phyloP scores from a whole-genome alignment of 768 basidiomycete species.

The Mycena haematopus region DNA sequence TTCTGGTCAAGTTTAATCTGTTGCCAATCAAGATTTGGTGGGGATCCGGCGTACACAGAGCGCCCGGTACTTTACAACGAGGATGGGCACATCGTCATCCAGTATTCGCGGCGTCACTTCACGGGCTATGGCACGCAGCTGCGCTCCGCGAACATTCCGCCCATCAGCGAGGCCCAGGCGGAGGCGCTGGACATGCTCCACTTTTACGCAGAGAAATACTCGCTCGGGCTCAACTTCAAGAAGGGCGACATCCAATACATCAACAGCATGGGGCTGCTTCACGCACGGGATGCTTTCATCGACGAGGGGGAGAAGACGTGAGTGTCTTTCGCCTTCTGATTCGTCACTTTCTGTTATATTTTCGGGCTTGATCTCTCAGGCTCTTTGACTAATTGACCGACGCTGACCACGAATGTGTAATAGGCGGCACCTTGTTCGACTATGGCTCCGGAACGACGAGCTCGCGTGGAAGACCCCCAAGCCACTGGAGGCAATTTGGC shows the following conservation, averaged over 20 bases:
- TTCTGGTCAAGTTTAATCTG: conserved; percentile 11
- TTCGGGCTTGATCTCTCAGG: background rate
- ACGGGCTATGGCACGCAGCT: conserved; percentile 47
- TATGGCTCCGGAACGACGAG: conserved; percentile 55
- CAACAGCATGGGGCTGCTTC: conserved; percentile 51
- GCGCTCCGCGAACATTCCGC: conserved; percentile 47
- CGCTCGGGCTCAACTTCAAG: conserved; percentile 51
- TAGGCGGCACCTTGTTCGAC: conserved; percentile 51
- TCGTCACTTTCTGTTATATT: background rate
- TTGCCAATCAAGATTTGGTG: conserved; percentile 42
- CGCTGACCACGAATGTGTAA: conserved; percentile 15
- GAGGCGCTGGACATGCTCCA: conserved; percentile 54
- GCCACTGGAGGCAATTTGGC: conserved; percentile 45
- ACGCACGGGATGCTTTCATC: conserved; percentile 51
- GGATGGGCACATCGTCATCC: conserved; percentile 48
- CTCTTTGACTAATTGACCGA: conserved; percentile 7
- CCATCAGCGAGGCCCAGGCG: conserved; percentile 56
- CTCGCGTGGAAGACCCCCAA: conserved; percentile 52
- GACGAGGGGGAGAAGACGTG: conserved; percentile 51
- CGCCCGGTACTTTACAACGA: conserved; percentile 50
- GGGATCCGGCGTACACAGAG: conserved; percentile 41
- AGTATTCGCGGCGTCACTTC: conserved; percentile 53
- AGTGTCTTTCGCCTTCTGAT: conserved; percentile 27
- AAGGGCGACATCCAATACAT: conserved; percentile 59
- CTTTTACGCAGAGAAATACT: conserved; percentile 51